A percentile compares a stretch with the other conserved stretches of the same genome.
These are phyloP conservation scores for Zymoseptoria pseudotritici DNA, from an alignment of 2,329 filamentous ascomycete species.

Conservation along the genomic window DNA sequence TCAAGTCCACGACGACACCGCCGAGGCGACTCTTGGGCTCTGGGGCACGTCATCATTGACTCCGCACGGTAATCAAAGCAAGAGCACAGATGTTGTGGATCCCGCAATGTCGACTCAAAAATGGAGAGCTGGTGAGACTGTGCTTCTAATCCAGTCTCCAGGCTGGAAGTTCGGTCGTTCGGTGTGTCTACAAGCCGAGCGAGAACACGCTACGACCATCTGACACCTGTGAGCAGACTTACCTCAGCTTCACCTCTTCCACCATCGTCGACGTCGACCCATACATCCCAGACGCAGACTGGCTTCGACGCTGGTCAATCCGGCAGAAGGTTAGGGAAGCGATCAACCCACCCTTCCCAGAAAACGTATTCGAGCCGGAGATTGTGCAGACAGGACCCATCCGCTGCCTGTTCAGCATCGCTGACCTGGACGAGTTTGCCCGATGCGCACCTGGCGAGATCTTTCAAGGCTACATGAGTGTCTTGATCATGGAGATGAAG, in stretches of 20 bases:
- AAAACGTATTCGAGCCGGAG: conserved; percentile 27
- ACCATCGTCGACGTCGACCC: conserved; percentile 52
- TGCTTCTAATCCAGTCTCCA: conserved; percentile 25
- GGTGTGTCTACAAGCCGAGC: conserved; percentile 15
- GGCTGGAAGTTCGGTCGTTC: conserved; percentile 26
- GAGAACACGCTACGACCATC: neutral
- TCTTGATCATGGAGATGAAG: conserved; percentile 38
- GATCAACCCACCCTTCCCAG: conserved; percentile 42
- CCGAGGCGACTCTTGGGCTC: conserved; percentile 46
- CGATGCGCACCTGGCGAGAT: conserved; percentile 30
- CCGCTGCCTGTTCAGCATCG: conserved; percentile 37
- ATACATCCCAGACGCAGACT: conserved; percentile 44
- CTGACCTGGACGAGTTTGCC: conserved; percentile 39
- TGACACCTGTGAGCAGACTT: conserved; percentile 13
- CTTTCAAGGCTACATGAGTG: conserved; percentile 39
- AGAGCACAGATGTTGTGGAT: neutral
- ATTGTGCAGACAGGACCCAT: conserved; percentile 15
- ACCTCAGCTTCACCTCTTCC: conserved; percentile 34
- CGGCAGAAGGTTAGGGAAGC: conserved; percentile 44
- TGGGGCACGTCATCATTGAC: conserved; percentile 44
- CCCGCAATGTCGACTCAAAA: conserved; percentile 9
- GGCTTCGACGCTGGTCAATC: conserved; percentile 45
- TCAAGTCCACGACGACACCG: conserved; percentile 52
- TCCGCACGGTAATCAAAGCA: conserved; percentile 8
- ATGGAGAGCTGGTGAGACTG: conserved; percentile 27